Evolutionary conservation across 768 basidiomycete species (phyloP), one percentile per base, ranked within the genome.

Genomic region (Gelatoporia subvermispora): DNA sequence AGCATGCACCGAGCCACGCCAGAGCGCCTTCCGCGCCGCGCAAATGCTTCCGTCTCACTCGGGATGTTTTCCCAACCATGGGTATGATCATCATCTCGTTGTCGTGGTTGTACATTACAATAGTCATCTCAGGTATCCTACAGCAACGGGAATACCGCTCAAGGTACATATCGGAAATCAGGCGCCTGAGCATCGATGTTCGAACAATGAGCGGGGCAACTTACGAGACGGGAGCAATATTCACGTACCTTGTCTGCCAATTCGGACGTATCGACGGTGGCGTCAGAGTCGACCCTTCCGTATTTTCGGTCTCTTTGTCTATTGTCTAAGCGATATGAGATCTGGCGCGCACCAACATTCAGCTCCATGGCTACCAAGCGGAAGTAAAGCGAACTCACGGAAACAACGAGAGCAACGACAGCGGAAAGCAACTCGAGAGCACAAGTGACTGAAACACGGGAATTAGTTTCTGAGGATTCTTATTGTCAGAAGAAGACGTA

Each of bases 201-300:
- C 28, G 43, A 22, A n/a, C 17, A 43, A 28, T 28, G 3, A 15
- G 18, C 4, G 31, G 18, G 31, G 18, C 22, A 20, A 34, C 35
- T n/a, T 9, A 17, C 16, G 2, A 13, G 15, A 18, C 9, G 8
- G 36, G 15, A 18, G 9, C 11, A 7, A 34, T 34, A n/a, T 21
- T n/a, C 11, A 42, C 55, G 7, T 35, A 59, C 61, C 54, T 59
- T 47, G 43, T 63, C 61, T 31, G 61, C 61, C 39, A 60, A 50
- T 36, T 58, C 59, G 7, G 54, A 41, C 13, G 58, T 59, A 24
- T 63, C 61, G 3, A 63, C 61, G 15, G 54, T 52, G 4, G 58
- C 61, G 4, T 60, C 51, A 8, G 35, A 53, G 18, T 53, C 48
- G 1, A 54, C 48, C n/a, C 55, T 51, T 35, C 61, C 61, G 38